Base-by-base conservation (phyloP, 306 rosid genomes). In the Gynostemma pentaphyllum region DNA sequence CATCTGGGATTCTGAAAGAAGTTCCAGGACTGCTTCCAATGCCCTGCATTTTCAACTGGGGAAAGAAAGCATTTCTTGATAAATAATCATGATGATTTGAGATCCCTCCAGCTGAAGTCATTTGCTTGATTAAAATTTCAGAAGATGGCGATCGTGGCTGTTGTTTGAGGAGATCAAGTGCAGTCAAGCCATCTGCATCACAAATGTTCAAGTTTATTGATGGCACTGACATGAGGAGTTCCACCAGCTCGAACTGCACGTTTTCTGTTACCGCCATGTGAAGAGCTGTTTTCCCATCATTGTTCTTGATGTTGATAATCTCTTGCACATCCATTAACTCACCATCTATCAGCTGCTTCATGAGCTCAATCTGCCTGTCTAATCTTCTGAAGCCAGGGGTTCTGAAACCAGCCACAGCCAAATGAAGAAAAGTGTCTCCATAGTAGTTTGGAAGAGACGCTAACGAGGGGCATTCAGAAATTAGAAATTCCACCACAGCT, bases 351-450 rank as follows among this genome's bases (percentile, higher is more conserved):
- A 85, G 63, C 40, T 69, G 72, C 68, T 77, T 79, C 87, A 85
- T 72, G 69, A 88, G 88, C 72, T 82, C 95, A 22, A 70, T 64
- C 57, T 85, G 98, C 76, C 72, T 75, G 77, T 91, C 95, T 32
- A 91, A 64, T 75, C 89, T 80, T 23, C 82, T 74, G 46, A 91
- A 91, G 45, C 98, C 96, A 5, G 92, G 89, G 68, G 89, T 80
- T 52, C 73, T 75, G 79, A 91, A 91, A 72, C 98, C 98, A 72
- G 95, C 78, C 57, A 83, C 92, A 7, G 95, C 95, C 82, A 79
- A 74, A 70, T 88, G 98, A 70, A 85, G 92, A 73, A 88, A 77
- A 54, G 98, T 88, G 66, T 88, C 96, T 36, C 96, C 98, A 64
- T 77, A 53, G 68, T 80, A 68, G 76, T 91, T 91, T 66, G 74